A percentile compares a stretch with the other conserved stretches of the same genome.
Evolutionary conservation across 805 yeast species (phyloP).

Genomic region (Wickerhamomyces subpelliculosus): DNA sequence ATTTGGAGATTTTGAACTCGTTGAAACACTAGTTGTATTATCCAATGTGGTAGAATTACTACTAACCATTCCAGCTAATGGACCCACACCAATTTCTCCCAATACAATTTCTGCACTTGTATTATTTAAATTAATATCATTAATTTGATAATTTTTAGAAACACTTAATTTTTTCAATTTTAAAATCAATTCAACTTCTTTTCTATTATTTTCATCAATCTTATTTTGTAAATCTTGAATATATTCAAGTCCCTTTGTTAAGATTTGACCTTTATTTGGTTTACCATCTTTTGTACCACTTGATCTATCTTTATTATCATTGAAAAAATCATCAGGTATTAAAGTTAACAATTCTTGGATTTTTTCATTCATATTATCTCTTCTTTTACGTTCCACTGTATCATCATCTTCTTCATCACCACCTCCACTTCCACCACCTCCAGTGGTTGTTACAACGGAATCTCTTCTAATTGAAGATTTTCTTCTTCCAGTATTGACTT

Average conservation of each 20-base stretch:
- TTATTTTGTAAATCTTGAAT: constrained; percentile 58
- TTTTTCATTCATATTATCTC: constrained; percentile 52
- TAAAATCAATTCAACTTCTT: constrained; percentile 67
- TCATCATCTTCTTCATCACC: constrained; percentile 19
- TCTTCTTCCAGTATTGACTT: constrained; percentile 9
- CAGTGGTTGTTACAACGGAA: neutral
- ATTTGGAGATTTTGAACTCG: constrained; percentile 15
- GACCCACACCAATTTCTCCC: constrained; percentile 79
- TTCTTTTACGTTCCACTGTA: constrained; percentile 36
- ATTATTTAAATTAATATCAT: constrained; percentile 40
- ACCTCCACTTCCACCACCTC: neutral
- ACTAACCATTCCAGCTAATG: constrained; percentile 40
- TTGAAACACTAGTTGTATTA: neutral
- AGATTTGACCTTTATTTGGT: constrained; percentile 78
- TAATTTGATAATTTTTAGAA: constrained; percentile 33
- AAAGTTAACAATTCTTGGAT: constrained; percentile 43
- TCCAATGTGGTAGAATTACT: constrained; percentile 1
- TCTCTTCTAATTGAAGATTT: constrained; percentile 9
- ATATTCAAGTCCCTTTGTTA: constrained; percentile 70
- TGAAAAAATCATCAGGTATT: constrained; percentile 40
- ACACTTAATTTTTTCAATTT: constrained; percentile 48
- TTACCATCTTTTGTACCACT: constrained; percentile 77
- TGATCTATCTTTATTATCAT: constrained; percentile 33
- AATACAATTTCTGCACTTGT: constrained; percentile 78
- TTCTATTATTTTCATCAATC: constrained; percentile 72